These are phyloP conservation scores for Exophiala xenobiotica DNA, from an alignment of 2,329 filamentous ascomycete species.

Conservation along the genomic window DNA sequence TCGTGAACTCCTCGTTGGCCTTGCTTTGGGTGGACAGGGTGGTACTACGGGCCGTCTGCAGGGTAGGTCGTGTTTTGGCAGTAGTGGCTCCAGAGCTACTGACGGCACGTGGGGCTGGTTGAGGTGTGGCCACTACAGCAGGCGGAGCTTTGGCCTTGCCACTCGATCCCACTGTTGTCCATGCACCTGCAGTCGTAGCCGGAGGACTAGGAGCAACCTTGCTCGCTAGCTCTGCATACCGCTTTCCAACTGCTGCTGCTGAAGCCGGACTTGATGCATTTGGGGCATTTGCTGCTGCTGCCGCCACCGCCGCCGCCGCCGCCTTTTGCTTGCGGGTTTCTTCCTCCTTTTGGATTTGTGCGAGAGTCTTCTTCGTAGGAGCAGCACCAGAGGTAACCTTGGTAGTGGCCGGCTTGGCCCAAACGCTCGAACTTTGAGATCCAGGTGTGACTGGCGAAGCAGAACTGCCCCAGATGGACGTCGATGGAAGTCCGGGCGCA, in stretches of 20 bases:
- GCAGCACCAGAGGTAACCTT: constrained; percentile 41
- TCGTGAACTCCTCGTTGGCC: constrained; percentile 88
- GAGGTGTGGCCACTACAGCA: constrained; percentile 49
- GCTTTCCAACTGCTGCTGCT: constrained; percentile 64
- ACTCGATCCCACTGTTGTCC: constrained; percentile 92
- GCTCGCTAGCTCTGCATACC: constrained; percentile 90
- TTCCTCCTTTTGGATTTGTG: constrained; percentile 96
- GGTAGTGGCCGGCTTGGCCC: constrained; percentile 50
- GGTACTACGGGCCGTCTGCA: constrained; percentile 49
- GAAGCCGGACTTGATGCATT: constrained; percentile 44
- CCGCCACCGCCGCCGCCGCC: constrained; percentile 48
- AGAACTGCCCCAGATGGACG: constrained; percentile 81
- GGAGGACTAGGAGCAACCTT: constrained; percentile 60
- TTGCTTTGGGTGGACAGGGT: constrained; percentile 50
- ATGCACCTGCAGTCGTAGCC: constrained; percentile 60
- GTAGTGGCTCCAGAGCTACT: constrained; percentile 41
- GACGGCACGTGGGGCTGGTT: constrained; percentile 47
- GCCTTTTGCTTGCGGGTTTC: constrained; percentile 82
- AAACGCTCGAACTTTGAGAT: constrained; percentile 42
- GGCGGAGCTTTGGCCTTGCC: constrained; percentile 82
- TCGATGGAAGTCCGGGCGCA: constrained; percentile 77
- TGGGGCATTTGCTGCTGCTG: constrained; percentile 49
- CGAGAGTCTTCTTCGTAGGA: constrained; percentile 79
- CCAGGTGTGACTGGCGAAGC: constrained; percentile 67
- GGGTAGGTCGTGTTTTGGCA: constrained; percentile 54